Percentiles rank a stretch among this genome's conserved stretches.
Conservation (phyloP, 306 rosid genomes). For the Cyamopsis tetragonoloba region DNA sequence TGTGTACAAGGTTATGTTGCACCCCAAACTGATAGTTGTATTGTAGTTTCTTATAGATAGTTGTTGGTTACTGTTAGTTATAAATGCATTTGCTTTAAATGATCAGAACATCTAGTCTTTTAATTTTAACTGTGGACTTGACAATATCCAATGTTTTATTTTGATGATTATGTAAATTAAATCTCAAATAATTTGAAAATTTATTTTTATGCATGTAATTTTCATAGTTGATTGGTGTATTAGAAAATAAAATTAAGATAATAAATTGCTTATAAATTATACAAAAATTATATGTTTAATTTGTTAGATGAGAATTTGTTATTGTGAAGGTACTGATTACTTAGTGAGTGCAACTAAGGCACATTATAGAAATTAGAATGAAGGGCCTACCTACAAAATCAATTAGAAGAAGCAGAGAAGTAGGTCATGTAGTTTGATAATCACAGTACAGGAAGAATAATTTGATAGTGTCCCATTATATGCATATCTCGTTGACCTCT, state of each 20-base stretch:
- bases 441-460: neutral
- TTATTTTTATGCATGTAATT: no score
- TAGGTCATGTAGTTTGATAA: constrained; percentile 14
- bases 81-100: neutral
- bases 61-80: neutral
- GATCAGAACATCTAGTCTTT: neutral
- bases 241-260: no score
- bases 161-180: no score
- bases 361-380: no score
- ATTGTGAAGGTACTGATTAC: no score
- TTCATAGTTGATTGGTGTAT: no score
- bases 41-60: constrained; percentile 11
- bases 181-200: no score
- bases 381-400: constrained; percentile 30
- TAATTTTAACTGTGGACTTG: neutral
- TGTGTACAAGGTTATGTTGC: constrained; percentile 5
- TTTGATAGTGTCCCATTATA: constrained; percentile 21
- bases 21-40: constrained; percentile 20
- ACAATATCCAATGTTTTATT: no score
- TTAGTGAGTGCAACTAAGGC: no score
- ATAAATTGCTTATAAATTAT: no score
- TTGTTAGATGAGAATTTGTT: no score
- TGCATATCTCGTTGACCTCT: constrained; percentile 32
- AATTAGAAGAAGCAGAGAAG: constrained; percentile 1
- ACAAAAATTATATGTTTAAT: no score